Conservation (phyloP, 495 filamentous ascomycete species). For the Hypoxylon cercidicola region DNA sequence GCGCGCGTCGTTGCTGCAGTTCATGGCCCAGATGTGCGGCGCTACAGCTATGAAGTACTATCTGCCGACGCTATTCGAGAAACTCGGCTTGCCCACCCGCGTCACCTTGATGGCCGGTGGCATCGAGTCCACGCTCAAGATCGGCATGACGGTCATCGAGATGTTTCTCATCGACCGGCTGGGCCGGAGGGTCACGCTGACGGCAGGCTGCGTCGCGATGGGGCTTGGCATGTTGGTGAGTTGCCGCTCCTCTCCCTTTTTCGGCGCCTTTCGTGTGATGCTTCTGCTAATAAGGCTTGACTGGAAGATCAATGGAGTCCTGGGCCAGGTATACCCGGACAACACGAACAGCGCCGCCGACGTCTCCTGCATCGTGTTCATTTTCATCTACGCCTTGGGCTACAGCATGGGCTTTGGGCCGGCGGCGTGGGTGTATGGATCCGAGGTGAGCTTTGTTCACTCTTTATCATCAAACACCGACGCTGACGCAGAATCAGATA, state of each 20-base stretch:
- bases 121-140: slow-evolving; percentile 63
- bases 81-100: slow-evolving; percentile 56
- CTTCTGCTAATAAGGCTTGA: slow-evolving; percentile 4
- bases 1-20: slow-evolving; percentile 60
- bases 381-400: slow-evolving; percentile 67
- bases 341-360: slow-evolving; percentile 62
- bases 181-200: slow-evolving; percentile 57
- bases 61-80: slow-evolving; percentile 59
- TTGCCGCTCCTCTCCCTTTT: background rate
- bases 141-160: slow-evolving; percentile 60
- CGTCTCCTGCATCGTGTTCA: slow-evolving; percentile 63
- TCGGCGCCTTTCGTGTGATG: background rate
- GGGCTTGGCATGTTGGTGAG: slow-evolving; percentile 58
- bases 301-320: slow-evolving; percentile 61
- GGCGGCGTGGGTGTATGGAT: slow-evolving; percentile 67
- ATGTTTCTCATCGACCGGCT: slow-evolving; percentile 61
- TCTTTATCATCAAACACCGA: background rate
- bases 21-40: slow-evolving; percentile 65
- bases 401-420: slow-evolving; percentile 68
- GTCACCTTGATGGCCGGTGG: slow-evolving; percentile 59
- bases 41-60: slow-evolving; percentile 67
- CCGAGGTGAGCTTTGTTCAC: slow-evolving; percentile 53
- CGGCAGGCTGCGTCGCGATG: slow-evolving; percentile 58
- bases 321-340: slow-evolving; percentile 61
- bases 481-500: slow-evolving; percentile 48